Evolutionary conservation across 257 asterid species (phyloP), one percentile per base, ranked within the genome.

Genomic region (Fraxinus anomala): DNA sequence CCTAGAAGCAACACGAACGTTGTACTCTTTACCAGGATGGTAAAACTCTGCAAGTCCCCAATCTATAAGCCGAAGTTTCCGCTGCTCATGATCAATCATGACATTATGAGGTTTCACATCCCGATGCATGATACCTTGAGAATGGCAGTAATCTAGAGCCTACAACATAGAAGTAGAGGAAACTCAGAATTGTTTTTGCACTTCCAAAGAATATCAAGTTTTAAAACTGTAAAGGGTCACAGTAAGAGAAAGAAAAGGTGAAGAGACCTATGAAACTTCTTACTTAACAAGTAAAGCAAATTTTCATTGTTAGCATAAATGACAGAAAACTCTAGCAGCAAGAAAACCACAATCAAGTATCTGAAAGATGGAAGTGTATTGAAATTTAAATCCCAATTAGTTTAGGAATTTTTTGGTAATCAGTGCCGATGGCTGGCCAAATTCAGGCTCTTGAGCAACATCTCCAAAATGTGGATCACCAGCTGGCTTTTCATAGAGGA

Each of bases 101-200:
- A 86, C 91, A 88, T 87, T 88, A 84, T 86, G 92, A 24, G 94
- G 92, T 82, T 89, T 87, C 85, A 89, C 93, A 74, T 89, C 93
- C 69, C 93, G 86, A 82, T 89, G 93, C 93, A 89, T 89, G 77
- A 89, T 87, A 70, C 94, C 94, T 86, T 87, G 94, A 76, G 91
- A 86, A 80, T 89, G 94, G 73, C 92, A 89, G 82, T 89, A 89
- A 73, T 88, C 89, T 72, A 89, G 82, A 30, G 94, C 92, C 93
- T 87, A 21, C 81, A 40, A 84, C 5, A 77, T 17, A 68, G 24
- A 56, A 7, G 23, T 54, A 23, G 0, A 2, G 66, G 65, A 56
- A 56, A 5, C 30, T 56, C 28, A 56, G 28, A 56, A 56, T 56
- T 21, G 7, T 21, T 56, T 56, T 56, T 56, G 26, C 66, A 56